A percentile compares a stretch with the other conserved stretches of the same genome.
Evolutionary conservation across 2,329 filamentous ascomycete genomes (phyloP).

Genomic region (Alternaria sp.): DNA sequence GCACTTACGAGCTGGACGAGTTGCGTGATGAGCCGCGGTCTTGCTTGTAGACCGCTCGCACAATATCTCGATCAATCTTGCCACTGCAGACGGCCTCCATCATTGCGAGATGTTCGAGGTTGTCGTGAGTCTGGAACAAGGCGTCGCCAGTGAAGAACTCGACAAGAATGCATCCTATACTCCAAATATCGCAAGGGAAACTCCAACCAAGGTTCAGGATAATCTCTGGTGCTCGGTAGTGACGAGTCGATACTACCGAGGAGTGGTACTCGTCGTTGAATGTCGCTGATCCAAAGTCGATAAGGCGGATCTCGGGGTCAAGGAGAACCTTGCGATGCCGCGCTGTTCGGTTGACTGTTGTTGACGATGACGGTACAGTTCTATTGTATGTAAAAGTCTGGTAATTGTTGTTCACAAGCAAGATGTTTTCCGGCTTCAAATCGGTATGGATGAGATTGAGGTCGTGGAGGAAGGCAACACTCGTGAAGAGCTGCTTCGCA

Average conservation of each 20-base stretch:
- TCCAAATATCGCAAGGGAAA: constrained; percentile 75
- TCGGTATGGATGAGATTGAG: constrained; percentile 95
- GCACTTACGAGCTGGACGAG: constrained; percentile 64
- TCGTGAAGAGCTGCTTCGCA: constrained; percentile 95
- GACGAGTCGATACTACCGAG: constrained; percentile 71
- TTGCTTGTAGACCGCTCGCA: constrained; percentile 62
- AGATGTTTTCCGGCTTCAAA: constrained; percentile 73
- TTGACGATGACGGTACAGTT: constrained; percentile 71
- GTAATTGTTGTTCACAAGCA: constrained; percentile 70
- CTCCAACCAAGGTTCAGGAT: constrained; percentile 74
- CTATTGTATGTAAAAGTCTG: constrained; percentile 76
- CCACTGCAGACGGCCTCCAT: constrained; percentile 70
- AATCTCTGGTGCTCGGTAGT: constrained; percentile 73
- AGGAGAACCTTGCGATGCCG: constrained; percentile 70
- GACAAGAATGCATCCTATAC: constrained; percentile 73
- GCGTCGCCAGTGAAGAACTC: constrained; percentile 75
- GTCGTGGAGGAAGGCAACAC: constrained; percentile 96
- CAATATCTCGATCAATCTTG: constrained; percentile 64
- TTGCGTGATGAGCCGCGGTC: constrained; percentile 60
- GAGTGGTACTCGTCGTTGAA: constrained; percentile 76
- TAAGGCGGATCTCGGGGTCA: constrained; percentile 72
- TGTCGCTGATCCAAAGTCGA: constrained; percentile 73
- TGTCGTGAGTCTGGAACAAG: constrained; percentile 74
- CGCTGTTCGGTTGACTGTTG: constrained; percentile 64
- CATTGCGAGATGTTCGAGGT: constrained; percentile 73